A percentile compares a stretch with the other conserved stretches of the same genome.
These are phyloP conservation scores for Aspergillus ochraceoroseus DNA, from an alignment of 2,329 filamentous ascomycete species.

Conservation along the genomic window DNA sequence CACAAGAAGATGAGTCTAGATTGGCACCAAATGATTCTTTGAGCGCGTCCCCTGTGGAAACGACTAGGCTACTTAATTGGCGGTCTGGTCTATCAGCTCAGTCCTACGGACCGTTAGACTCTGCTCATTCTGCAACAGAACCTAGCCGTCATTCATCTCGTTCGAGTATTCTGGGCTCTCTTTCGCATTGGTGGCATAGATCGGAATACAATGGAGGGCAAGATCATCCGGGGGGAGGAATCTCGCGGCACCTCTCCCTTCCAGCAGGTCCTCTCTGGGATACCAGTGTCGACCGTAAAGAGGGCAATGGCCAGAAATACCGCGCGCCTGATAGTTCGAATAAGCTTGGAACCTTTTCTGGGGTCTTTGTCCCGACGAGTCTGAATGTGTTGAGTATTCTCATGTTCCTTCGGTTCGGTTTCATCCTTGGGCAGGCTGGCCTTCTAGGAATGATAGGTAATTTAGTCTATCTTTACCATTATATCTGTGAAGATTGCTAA, in stretches of 20 bases:
- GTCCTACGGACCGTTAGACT: conserved; percentile 25
- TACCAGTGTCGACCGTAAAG: conserved; percentile 31
- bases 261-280: conserved; percentile 25
- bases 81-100: conserved; percentile 20
- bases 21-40: conserved; percentile 32
- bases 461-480: not conserved
- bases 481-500: conserved; percentile 16
- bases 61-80: conserved; percentile 23
- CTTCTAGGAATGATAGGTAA: conserved; percentile 69
- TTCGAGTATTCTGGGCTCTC: conserved; percentile 21
- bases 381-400: conserved; percentile 85
- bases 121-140: conserved; percentile 17
- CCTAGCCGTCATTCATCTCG: conserved; percentile 20
- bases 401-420: conserved; percentile 86
- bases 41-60: conserved; percentile 21
- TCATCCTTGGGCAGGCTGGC: conserved; percentile 75
- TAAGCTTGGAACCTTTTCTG: conserved; percentile 72
- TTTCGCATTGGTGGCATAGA: conserved; percentile 28
- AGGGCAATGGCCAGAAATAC: conserved; percentile 26
- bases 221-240: conserved; percentile 10
- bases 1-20: conserved; percentile 37
- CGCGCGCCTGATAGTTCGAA: conserved; percentile 35
- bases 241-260: conserved; percentile 13
- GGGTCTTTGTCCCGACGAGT: conserved; percentile 82
- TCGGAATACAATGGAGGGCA: conserved; percentile 12